Percentiles rank a stretch among this genome's conserved stretches.
Conservation (phyloP, 2,329 filamentous ascomycete genomes). For the Colletotrichum shisoi region DNA sequence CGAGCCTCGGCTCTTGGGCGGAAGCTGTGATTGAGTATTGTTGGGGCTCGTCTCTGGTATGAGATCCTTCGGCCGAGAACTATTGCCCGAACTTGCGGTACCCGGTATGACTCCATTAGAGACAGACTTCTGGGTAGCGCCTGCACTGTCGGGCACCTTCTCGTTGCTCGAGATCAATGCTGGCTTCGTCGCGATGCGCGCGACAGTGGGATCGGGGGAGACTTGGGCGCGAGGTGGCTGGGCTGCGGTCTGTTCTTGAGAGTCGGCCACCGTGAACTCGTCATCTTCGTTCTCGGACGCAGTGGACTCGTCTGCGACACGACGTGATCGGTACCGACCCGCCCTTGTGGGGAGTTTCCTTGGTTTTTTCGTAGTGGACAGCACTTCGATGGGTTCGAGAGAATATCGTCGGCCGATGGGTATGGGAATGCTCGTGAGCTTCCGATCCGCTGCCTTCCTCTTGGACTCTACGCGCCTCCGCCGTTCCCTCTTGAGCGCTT, state of each 20-base stretch:
- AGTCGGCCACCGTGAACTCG: slow-evolving; percentile 39
- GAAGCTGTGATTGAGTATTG: slow-evolving; percentile 33
- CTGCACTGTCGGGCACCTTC: slow-evolving; percentile 33
- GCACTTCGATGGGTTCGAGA: slow-evolving; percentile 17
- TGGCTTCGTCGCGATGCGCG: neutral
- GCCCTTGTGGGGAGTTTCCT: neutral
- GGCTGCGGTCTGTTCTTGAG: slow-evolving; percentile 28
- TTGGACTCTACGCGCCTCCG: slow-evolving; percentile 50
- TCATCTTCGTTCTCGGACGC: slow-evolving; percentile 30
- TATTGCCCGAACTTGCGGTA: slow-evolving; percentile 35
- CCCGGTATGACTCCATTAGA: slow-evolving; percentile 1
- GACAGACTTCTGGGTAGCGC: slow-evolving; percentile 22
- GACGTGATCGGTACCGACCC: neutral
- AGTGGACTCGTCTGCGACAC: neutral
- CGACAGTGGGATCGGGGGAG: slow-evolving; percentile 8
- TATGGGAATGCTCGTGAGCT: slow-evolving; percentile 51
- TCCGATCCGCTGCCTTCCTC: slow-evolving; percentile 52
- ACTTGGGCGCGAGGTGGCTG: neutral
- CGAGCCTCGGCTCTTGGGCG: neutral
- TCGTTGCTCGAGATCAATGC: slow-evolving; percentile 35
- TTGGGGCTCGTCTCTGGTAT: slow-evolving; percentile 47
- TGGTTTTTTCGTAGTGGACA: slow-evolving; percentile 24
- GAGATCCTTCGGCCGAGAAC: slow-evolving; percentile 39
- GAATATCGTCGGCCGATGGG: slow-evolving; percentile 43
- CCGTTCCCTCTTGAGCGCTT: slow-evolving; percentile 47